phyloP scores from a whole-genome alignment of 2,329 filamentous ascomycete genomes.

The Phymatotrichopsis omnivora region DNA sequence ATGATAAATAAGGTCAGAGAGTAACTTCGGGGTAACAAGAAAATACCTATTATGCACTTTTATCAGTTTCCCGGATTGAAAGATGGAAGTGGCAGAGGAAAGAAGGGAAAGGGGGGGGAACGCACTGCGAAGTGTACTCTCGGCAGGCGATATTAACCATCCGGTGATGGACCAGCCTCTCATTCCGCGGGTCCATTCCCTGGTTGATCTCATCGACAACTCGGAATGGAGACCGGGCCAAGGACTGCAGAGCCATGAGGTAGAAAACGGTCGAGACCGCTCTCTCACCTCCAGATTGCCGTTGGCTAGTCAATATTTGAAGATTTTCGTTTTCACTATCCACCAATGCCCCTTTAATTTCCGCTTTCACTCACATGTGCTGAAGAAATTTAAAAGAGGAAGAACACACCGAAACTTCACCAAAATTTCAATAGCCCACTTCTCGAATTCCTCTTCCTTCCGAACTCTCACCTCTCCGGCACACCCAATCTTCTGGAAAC shows the following conservation, averaged over 20 bases:
- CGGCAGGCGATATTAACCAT: slow-evolving; percentile 96
- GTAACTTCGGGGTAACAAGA: slow-evolving; percentile 90
- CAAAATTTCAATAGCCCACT: slow-evolving; percentile 86
- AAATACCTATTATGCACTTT: slow-evolving; percentile 53
- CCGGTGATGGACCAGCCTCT: slow-evolving; percentile 93
- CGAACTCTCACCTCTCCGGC: slow-evolving; percentile 80
- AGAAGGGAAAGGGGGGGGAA: slow-evolving; percentile 2
- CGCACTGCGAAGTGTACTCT: slow-evolving; percentile 55
- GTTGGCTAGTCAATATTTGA: slow-evolving; percentile 76
- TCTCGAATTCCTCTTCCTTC: slow-evolving; percentile 76
- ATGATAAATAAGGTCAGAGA: slow-evolving; percentile 77
- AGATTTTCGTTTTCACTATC: slow-evolving; percentile 73
- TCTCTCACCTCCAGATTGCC: slow-evolving; percentile 91
- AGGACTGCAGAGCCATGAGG: slow-evolving; percentile 91
- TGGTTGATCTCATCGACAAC: slow-evolving; percentile 99
- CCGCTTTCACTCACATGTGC: background rate
- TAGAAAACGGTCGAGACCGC: slow-evolving; percentile 98
- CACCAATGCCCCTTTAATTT: slow-evolving; percentile 24
- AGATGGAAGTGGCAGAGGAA: background rate
- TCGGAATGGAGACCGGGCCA: slow-evolving; percentile 89
- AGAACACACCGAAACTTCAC: too few relatives aligned
- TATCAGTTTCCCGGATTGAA: background rate
- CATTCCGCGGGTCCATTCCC: slow-evolving; percentile 97
- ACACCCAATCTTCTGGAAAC: slow-evolving; percentile 88
- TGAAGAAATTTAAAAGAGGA: slow-evolving; percentile 56